Conservation (phyloP, 2,329 filamentous ascomycete genomes). For the Talaromyces albobiverticillius region DNA sequence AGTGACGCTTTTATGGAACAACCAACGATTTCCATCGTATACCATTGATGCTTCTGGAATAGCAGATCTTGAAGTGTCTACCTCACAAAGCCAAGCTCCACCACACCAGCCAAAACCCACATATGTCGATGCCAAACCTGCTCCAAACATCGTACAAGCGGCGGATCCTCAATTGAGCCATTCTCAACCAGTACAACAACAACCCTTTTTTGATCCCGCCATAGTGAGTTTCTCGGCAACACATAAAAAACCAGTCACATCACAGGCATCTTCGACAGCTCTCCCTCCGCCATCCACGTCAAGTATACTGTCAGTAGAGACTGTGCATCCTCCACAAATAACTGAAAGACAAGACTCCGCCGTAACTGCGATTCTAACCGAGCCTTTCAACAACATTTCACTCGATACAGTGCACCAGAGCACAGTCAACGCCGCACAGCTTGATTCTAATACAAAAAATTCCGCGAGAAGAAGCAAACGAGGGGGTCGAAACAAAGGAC, state of each 20-base stretch:
- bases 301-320: constrained; percentile 8
- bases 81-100: constrained; percentile 19
- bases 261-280: constrained; percentile 12
- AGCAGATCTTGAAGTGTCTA: constrained; percentile 56
- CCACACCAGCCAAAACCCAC: constrained; percentile 3
- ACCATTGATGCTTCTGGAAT: constrained; percentile 58
- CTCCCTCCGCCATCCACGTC: background rate
- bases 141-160: background rate
- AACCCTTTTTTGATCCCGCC: constrained; percentile 72
- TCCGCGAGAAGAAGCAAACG: constrained; percentile 44
- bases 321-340: constrained; percentile 18
- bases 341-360: constrained; percentile 25
- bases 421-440: constrained; percentile 19
- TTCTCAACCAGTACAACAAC: constrained; percentile 21
- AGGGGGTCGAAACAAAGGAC: constrained; percentile 43
- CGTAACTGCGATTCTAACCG: constrained; percentile 40
- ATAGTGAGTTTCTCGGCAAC: constrained; percentile 65
- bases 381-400: constrained; percentile 44
- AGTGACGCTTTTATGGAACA: constrained; percentile 50
- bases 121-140: background rate
- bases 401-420: constrained; percentile 19
- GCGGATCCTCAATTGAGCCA: constrained; percentile 1
- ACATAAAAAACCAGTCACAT: constrained; percentile 19
- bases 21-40: constrained; percentile 52
- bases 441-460: constrained; percentile 25